phyloP scores from a whole-genome alignment of 2,329 filamentous ascomycete species.

The Aspergillus hortae region DNA sequence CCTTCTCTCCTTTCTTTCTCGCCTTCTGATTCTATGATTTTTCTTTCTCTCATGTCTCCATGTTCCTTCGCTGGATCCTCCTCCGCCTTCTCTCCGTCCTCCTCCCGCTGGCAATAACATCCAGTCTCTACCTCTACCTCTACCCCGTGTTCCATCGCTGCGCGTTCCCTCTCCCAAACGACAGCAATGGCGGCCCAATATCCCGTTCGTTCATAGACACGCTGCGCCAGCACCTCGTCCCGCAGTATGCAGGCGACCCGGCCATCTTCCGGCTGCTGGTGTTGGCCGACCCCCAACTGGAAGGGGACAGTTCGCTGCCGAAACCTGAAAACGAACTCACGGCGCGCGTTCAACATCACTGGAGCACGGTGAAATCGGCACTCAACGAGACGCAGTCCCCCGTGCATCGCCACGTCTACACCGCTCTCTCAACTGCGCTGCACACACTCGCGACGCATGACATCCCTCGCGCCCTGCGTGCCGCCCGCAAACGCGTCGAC shows the following conservation, averaged over 20 bases:
- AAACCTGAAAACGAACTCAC: slow-evolving; percentile 43
- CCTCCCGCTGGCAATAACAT: slow-evolving; percentile 64
- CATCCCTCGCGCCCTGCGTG: slow-evolving; percentile 62
- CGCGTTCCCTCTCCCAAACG: slow-evolving; percentile 62
- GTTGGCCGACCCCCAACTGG: slow-evolving; percentile 87
- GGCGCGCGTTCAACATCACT: slow-evolving; percentile 40
- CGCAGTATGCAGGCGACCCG: slow-evolving; percentile 15
- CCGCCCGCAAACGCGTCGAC: slow-evolving; percentile 75
- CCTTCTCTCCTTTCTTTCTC: not conserved
- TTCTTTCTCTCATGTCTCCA: slow-evolving; percentile 27
- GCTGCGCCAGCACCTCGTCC: slow-evolving; percentile 34
- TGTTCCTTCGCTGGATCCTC: slow-evolving; percentile 51
- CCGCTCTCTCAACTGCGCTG: slow-evolving; percentile 21
- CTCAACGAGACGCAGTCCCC: slow-evolving; percentile 13
- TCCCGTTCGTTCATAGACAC: slow-evolving; percentile 30
- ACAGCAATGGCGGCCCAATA: slow-evolving; percentile 3
- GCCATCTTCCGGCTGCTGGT: slow-evolving; percentile 85
- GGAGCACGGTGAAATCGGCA: slow-evolving; percentile 19
- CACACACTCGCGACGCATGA: slow-evolving; percentile 58
- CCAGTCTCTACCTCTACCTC: slow-evolving; percentile 77
- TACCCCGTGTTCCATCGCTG: slow-evolving; percentile 80
- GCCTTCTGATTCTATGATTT: not conserved
- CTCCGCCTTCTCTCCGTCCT: slow-evolving; percentile 48
- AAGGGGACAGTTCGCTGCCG: slow-evolving; percentile 83
- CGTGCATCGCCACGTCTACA: slow-evolving; percentile 16